Evolutionary conservation across 1,284 basidiomycete species (phyloP).

Genomic region (Ustilago vetiveriae): DNA sequence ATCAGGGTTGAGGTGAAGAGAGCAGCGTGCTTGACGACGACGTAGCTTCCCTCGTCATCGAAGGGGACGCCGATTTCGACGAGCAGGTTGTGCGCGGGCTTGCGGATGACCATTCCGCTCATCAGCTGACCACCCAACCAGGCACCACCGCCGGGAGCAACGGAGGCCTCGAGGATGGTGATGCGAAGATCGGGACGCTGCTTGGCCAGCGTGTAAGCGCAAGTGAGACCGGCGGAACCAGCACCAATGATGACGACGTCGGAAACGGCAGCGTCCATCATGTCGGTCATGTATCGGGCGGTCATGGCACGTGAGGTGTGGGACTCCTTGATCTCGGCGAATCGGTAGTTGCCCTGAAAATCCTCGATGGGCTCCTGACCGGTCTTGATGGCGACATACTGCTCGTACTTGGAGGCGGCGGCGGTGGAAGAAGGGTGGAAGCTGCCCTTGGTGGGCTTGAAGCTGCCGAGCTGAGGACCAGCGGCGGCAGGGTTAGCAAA

Average conservation of each 20-base stretch:
- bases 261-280: conserved; percentile 71
- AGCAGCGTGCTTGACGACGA: conserved; percentile 60
- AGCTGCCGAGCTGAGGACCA: background rate
- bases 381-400: conserved; percentile 54
- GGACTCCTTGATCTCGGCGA: conserved; percentile 63
- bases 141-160: conserved; percentile 75
- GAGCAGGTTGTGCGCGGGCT: conserved; percentile 80
- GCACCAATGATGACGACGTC: conserved; percentile 84
- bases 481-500: conserved; percentile 18
- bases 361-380: conserved; percentile 62
- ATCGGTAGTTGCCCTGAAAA: conserved; percentile 59
- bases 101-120: conserved; percentile 85
- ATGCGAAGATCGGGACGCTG: conserved; percentile 80
- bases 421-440: conserved; percentile 6
- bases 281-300: conserved; percentile 57
- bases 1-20: conserved; percentile 81
- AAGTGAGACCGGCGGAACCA: conserved; percentile 81
- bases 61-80: conserved; percentile 78
- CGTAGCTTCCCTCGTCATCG: conserved; percentile 80
- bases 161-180: conserved; percentile 83
- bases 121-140: conserved; percentile 77
- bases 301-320: conserved; percentile 64
- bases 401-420: conserved; percentile 21
- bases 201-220: conserved; percentile 75
- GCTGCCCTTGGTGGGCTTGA: conserved; percentile 35